These are phyloP conservation scores for Aspergillus calidoustus DNA, from an alignment of 2,329 filamentous ascomycete species.

Conservation along the genomic window DNA sequence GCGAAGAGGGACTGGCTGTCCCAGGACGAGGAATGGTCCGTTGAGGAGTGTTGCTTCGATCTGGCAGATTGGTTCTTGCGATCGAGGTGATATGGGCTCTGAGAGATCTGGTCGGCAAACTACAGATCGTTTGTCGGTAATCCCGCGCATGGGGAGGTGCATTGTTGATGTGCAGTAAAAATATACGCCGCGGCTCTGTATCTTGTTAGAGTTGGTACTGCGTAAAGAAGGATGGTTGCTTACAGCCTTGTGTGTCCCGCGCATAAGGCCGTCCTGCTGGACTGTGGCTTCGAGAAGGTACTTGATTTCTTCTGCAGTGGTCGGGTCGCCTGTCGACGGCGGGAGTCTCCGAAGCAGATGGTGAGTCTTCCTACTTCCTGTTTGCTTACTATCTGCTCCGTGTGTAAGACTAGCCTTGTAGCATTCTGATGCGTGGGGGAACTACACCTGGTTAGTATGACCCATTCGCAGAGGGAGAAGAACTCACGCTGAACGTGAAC, in stretches of 20 bases:
- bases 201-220: not conserved
- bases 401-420: slow-evolving; percentile 7
- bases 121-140: not conserved
- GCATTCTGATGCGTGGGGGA: slow-evolving; percentile 22
- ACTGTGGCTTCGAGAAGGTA: slow-evolving; percentile 19
- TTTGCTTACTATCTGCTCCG: not conserved
- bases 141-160: not conserved
- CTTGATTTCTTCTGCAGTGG: slow-evolving; percentile 14
- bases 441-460: slow-evolving; percentile 7
- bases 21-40: slow-evolving; percentile 21
- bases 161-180: not conserved
- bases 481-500: slow-evolving; percentile 19
- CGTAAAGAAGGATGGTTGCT: not conserved
- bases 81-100: not conserved
- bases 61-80: not conserved
- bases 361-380: not conserved
- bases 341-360: slow-evolving; percentile 22
- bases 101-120: not conserved
- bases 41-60: slow-evolving; percentile 16
- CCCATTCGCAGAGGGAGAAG: not conserved
- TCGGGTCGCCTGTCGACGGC: slow-evolving; percentile 14
- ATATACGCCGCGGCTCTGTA: not conserved
- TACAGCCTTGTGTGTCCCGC: slow-evolving; percentile 13
- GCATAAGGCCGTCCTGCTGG: slow-evolving; percentile 6
- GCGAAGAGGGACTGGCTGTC: slow-evolving; percentile 18